These are phyloP conservation scores for Plasmodium cynomolgi DNA, from an alignment of 169 alveolate genomes.

Conservation along the genomic window DNA sequence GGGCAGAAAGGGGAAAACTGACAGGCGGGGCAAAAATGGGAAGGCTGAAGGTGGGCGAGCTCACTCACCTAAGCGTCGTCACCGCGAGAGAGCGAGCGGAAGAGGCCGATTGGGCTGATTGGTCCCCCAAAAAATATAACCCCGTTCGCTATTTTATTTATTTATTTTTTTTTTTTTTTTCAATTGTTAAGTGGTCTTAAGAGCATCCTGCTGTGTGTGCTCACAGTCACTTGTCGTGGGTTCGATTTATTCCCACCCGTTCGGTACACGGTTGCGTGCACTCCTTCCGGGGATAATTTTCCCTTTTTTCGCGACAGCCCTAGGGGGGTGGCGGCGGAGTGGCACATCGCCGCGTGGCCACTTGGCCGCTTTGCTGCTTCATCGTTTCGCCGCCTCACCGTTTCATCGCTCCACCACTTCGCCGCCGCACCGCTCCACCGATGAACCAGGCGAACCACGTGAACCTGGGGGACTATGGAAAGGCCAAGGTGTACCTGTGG, in stretches of 20 bases:
- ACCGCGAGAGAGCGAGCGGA: neutral
- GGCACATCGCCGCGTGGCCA: neutral
- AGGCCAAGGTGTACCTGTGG: slow-evolving; percentile 72
- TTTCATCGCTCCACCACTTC: neutral
- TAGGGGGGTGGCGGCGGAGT: no score
- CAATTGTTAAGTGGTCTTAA: neutral
- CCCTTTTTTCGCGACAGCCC: neutral
- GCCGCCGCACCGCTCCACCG: neutral
- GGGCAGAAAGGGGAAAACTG: neutral
- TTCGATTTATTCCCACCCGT: neutral
- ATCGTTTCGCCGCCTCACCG: neutral
- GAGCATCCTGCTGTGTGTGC: neutral
- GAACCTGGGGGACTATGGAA: slow-evolving; percentile 38
- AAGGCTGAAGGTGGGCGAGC: neutral
- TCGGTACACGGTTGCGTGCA: neutral
- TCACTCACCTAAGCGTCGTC: neutral
- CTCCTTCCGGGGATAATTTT: neutral
- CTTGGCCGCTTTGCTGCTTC: neutral
- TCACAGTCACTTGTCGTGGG: neutral
- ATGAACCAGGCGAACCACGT: neutral
- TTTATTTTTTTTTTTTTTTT: no score
- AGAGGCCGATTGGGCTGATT: neutral
- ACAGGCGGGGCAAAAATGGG: neutral
- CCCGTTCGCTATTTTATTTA: neutral
- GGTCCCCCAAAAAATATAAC: neutral